phyloP scores from a whole-genome alignment of 768 basidiomycete genomes.

The Boletus subparvulus region DNA sequence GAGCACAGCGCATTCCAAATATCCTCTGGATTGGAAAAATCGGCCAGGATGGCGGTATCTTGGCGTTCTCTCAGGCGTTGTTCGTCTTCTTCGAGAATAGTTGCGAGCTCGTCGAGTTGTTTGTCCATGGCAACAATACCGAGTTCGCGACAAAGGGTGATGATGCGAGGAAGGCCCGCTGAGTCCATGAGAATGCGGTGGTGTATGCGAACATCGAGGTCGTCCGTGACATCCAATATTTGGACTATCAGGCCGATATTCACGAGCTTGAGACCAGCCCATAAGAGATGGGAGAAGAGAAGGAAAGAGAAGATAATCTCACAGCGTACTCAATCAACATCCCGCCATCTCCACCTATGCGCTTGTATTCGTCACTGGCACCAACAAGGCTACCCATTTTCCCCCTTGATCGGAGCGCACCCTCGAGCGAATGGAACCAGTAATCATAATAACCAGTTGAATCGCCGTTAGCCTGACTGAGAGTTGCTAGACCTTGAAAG shows the following conservation, averaged over 20 bases:
- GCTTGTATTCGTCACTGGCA: slow-evolving; percentile 86
- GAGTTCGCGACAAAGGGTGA: slow-evolving; percentile 67
- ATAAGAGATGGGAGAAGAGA: slow-evolving; percentile 12
- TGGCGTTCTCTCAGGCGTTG: slow-evolving; percentile 66
- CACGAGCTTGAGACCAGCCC: slow-evolving; percentile 24
- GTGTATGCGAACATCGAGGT: slow-evolving; percentile 82
- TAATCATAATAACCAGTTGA: slow-evolving; percentile 70
- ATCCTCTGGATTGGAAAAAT: slow-evolving; percentile 80
- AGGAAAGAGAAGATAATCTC: slow-evolving; percentile 29
- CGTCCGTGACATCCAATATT: slow-evolving; percentile 64
- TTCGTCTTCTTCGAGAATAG: slow-evolving; percentile 73
- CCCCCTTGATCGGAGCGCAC: slow-evolving; percentile 76
- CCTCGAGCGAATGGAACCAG: slow-evolving; percentile 86
- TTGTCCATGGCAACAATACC: slow-evolving; percentile 62
- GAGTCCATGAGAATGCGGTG: slow-evolving; percentile 89
- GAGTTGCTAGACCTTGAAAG: slow-evolving; percentile 67
- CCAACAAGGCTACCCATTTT: slow-evolving; percentile 96
- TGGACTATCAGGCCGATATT: slow-evolving; percentile 74
- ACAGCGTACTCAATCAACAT: slow-evolving; percentile 87
- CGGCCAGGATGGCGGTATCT: slow-evolving; percentile 72
- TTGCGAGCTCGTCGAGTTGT: slow-evolving; percentile 61
- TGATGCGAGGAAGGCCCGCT: slow-evolving; percentile 73
- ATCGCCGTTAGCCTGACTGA: slow-evolving; percentile 63
- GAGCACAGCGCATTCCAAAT: slow-evolving; percentile 80
- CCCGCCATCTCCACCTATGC: slow-evolving; percentile 60